Evolutionary conservation across 805 yeast genomes (phyloP).

Genomic region (Cyberlindnera mycetangii): DNA sequence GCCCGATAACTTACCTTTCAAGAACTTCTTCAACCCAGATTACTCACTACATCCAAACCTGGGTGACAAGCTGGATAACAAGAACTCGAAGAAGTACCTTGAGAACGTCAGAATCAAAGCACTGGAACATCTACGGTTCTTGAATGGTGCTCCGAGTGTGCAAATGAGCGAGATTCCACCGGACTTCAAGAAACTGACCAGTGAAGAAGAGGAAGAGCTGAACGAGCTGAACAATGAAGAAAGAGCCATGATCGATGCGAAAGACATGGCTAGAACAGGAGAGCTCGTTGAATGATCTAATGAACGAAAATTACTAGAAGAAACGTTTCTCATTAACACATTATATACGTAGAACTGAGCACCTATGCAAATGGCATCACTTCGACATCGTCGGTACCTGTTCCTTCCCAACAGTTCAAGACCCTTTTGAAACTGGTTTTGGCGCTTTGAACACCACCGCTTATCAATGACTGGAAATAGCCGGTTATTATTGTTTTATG

Average conservation of each 20-base stretch:
- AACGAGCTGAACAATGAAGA: constrained; percentile 36
- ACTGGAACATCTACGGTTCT: constrained; percentile 73
- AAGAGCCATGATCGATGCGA: constrained; percentile 31
- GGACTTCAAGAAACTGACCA: constrained; percentile 29
- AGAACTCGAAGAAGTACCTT: constrained; percentile 76
- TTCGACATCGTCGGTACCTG: constrained; percentile 10
- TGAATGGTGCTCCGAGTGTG: constrained; percentile 93
- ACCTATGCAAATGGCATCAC: constrained; percentile 23
- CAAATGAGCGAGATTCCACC: constrained; percentile 92
- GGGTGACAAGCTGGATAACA: constrained; percentile 81
- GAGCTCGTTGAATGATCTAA: constrained; percentile 31
- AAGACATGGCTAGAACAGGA: constrained; percentile 37
- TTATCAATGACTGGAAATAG: constrained; percentile 18
- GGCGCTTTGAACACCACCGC: constrained; percentile 24
- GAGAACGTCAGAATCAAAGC: constrained; percentile 75
- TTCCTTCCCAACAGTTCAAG: constrained; percentile 22
- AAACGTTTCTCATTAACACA: background rate
- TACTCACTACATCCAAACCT: constrained; percentile 80
- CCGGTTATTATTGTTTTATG: constrained; percentile 13
- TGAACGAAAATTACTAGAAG: background rate
- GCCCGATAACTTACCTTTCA: constrained; percentile 54
- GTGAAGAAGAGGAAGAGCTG: constrained; percentile 40
- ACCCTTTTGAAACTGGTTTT: constrained; percentile 17
- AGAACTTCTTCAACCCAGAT: constrained; percentile 74
- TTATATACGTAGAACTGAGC: background rate